A percentile compares a stretch with the other conserved stretches of the same genome.
Conservation (phyloP, 2,329 filamentous ascomycete species). For the Colletotrichum trifolii region DNA sequence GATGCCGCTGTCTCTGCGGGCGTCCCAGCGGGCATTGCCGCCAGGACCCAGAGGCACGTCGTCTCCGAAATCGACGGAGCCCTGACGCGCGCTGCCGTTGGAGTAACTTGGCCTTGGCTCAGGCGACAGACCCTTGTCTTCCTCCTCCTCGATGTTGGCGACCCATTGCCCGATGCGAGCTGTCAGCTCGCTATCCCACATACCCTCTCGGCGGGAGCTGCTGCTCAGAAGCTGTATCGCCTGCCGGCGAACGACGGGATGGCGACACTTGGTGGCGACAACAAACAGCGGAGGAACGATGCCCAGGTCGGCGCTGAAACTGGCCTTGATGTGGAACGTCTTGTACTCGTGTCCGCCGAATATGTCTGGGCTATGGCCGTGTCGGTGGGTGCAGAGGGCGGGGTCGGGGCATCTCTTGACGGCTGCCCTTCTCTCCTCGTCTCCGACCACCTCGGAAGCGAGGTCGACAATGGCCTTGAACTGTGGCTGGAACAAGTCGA, state of each 20-base stretch:
- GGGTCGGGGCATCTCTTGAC: constrained; percentile 57
- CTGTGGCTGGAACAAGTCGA: constrained; percentile 63
- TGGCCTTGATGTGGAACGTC: constrained; percentile 66
- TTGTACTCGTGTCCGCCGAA: constrained; percentile 57
- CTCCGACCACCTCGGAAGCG: constrained; percentile 68
- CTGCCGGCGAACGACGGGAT: constrained; percentile 65
- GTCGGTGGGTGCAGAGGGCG: constrained; percentile 55
- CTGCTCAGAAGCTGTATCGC: constrained; percentile 71
- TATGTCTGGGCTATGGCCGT: constrained; percentile 46
- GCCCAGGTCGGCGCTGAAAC: constrained; percentile 72
- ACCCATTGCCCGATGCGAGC: constrained; percentile 68
- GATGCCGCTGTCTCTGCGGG: constrained; percentile 40
- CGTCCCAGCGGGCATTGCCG: constrained; percentile 56
- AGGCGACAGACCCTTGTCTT: constrained; percentile 43
- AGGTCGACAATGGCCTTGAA: constrained; percentile 68
- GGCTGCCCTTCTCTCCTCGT: constrained; percentile 64
- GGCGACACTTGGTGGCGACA: constrained; percentile 74
- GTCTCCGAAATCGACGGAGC: constrained; percentile 49
- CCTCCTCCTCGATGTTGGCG: constrained; percentile 64
- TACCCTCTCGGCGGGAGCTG: constrained; percentile 72
- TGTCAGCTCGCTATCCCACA: constrained; percentile 74
- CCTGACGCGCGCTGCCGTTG: constrained; percentile 38
- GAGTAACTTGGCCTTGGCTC: constrained; percentile 42
- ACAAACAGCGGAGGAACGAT: constrained; percentile 74
- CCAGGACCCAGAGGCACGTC: constrained; percentile 50